Conservation (phyloP, 148 eudicot genomes). For the Fallopia convolvulus region DNA sequence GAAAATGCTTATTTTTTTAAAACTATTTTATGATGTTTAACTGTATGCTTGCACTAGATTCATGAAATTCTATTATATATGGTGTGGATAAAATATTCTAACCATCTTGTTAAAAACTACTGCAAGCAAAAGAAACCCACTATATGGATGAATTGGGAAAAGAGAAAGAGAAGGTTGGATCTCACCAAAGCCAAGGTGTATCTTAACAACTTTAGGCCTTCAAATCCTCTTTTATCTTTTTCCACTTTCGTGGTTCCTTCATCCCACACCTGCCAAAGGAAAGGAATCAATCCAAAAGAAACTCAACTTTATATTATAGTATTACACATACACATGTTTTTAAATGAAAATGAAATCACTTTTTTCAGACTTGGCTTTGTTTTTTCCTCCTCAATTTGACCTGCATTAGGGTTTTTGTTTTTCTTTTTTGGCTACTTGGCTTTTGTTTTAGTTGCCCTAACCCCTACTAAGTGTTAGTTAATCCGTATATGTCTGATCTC, state of each 20-base stretch:
- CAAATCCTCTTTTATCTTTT: background rate
- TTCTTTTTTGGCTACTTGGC: background rate
- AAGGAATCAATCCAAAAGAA: slow-evolving; percentile 12
- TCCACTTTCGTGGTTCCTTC: slow-evolving; percentile 3
- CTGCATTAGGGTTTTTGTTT: background rate
- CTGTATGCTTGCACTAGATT: background rate
- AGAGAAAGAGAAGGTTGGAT: slow-evolving; percentile 11
- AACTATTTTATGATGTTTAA: background rate
- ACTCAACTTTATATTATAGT: slow-evolving; percentile 9
- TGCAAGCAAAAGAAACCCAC: background rate
- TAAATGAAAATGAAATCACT: background rate
- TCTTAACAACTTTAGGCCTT: background rate
- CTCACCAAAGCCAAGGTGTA: slow-evolving; percentile 3
- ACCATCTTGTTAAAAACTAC: background rate
- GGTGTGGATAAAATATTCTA: background rate
- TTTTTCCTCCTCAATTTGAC: background rate
- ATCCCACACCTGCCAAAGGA: slow-evolving; percentile 11
- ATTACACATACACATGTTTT: background rate
- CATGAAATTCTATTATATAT: background rate
- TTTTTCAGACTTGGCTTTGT: background rate
- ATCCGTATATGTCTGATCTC: background rate
- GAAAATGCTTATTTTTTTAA: too few relatives aligned
- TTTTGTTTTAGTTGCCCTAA: background rate
- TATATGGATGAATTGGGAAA: background rate
- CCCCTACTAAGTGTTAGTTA: slow-evolving; percentile 4